These are phyloP conservation scores for Parascedosporium putredinis DNA, from an alignment of 2,329 filamentous ascomycete species.

Conservation along the genomic window DNA sequence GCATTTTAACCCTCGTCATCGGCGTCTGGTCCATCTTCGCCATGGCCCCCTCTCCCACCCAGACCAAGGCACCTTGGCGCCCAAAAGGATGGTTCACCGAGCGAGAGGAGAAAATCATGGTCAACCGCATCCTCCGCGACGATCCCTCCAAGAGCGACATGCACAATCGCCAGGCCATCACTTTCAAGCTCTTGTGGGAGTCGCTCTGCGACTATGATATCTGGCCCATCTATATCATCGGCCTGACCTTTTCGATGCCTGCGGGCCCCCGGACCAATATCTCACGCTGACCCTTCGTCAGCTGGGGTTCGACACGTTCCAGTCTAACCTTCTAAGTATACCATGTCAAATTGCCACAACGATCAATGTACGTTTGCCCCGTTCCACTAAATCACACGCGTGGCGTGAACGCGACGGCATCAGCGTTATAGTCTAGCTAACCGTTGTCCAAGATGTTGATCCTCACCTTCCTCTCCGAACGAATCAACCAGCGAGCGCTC, in stretches of 20 bases:
- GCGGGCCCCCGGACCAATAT: slow-evolving; percentile 17
- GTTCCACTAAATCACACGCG: too few relatives aligned
- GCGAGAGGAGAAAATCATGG: slow-evolving; percentile 45
- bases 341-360: slow-evolving; percentile 18
- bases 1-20: slow-evolving; percentile 13
- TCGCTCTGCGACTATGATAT: slow-evolving; percentile 42
- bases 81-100: slow-evolving; percentile 46
- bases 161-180: slow-evolving; percentile 43
- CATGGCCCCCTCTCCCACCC: slow-evolving; percentile 21
- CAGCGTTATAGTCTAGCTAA: too few relatives aligned
- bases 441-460: slow-evolving; percentile 9
- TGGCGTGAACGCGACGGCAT: too few relatives aligned
- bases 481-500: slow-evolving; percentile 19
- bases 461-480: slow-evolving; percentile 22
- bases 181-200: slow-evolving; percentile 32
- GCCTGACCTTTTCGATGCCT: slow-evolving; percentile 14
- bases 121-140: slow-evolving; percentile 44
- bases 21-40: slow-evolving; percentile 20
- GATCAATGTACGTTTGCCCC: slow-evolving; percentile 5
- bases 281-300: slow-evolving; percentile 17
- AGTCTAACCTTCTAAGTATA: slow-evolving; percentile 47
- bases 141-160: slow-evolving; percentile 42
- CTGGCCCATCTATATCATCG: slow-evolving; percentile 38
- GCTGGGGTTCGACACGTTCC: slow-evolving; percentile 29
- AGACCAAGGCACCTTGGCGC: slow-evolving; percentile 34